Evolutionary conservation across 352 stramenopile species (phyloP).

Genomic region (Phytophthora europaea): DNA sequence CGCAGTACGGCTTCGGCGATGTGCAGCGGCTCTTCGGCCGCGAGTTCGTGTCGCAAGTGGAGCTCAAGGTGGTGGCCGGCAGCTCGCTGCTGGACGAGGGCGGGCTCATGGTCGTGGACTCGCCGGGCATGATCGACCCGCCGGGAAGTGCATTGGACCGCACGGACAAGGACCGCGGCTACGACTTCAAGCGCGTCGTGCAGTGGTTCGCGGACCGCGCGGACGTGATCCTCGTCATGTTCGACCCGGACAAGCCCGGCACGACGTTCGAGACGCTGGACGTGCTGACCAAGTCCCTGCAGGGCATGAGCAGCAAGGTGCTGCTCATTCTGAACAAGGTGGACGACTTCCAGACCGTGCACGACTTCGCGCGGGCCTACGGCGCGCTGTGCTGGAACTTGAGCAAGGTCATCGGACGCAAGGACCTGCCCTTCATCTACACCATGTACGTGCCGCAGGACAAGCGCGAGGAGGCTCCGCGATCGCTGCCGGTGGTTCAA

Average conservation of each 20-base stretch:
- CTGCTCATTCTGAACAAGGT: slow-evolving; percentile 92
- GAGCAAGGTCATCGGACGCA: slow-evolving; percentile 89
- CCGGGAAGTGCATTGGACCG: slow-evolving; percentile 67
- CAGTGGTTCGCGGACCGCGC: slow-evolving; percentile 89
- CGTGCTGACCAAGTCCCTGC: slow-evolving; percentile 82
- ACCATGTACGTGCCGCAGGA: slow-evolving; percentile 90
- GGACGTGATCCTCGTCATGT: slow-evolving; percentile 92
- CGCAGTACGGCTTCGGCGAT: slow-evolving; percentile 85
- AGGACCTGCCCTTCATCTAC: slow-evolving; percentile 91
- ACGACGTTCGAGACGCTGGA: slow-evolving; percentile 92
- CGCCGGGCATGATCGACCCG: slow-evolving; percentile 89
- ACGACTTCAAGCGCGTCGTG: slow-evolving; percentile 90
- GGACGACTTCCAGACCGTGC: slow-evolving; percentile 88
- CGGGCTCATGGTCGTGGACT: slow-evolving; percentile 89
- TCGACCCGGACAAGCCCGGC: slow-evolving; percentile 89
- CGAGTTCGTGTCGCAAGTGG: slow-evolving; percentile 88
- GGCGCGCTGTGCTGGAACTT: slow-evolving; percentile 91
- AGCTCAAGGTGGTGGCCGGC: slow-evolving; percentile 83
- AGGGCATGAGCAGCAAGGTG: slow-evolving; percentile 84
- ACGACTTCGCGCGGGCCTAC: slow-evolving; percentile 89
- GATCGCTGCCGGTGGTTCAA: slow-evolving; percentile 14
- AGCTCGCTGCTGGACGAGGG: slow-evolving; percentile 79
- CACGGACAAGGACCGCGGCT: slow-evolving; percentile 81
- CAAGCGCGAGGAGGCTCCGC: slow-evolving; percentile 40
- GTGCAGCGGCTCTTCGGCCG: slow-evolving; percentile 82